Evolutionary conservation across 495 filamentous ascomycete species (phyloP).

Genomic region (Aspergillus homomorphus): DNA sequence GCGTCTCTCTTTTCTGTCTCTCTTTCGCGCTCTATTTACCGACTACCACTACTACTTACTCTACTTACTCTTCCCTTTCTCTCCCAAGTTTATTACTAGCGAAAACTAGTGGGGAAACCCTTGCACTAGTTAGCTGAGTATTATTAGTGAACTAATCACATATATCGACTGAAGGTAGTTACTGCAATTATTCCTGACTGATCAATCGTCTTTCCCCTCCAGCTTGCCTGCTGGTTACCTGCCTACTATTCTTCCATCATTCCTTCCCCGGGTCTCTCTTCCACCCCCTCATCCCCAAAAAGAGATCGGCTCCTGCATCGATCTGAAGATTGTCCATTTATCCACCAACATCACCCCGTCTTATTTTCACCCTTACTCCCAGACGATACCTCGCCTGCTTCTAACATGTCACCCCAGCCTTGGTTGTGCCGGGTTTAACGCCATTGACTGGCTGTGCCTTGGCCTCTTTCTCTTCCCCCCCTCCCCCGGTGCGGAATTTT

Average conservation of each 20-base stretch:
- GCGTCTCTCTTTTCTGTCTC: too few relatives aligned
- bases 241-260: not conserved
- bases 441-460: constrained; percentile 4
- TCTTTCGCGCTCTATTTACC: not conserved
- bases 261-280: not conserved
- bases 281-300: not conserved
- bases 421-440: not conserved
- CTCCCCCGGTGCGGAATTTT: constrained; percentile 3
- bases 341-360: not conserved
- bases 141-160: not conserved
- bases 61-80: not conserved
- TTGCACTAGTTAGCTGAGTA: not conserved
- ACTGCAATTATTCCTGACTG: too few relatives aligned
- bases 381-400: not conserved
- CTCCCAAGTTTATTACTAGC: not conserved
- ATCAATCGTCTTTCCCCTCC: not conserved
- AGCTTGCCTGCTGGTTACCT: not conserved
- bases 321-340: constrained; percentile 1
- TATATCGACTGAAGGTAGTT: not conserved
- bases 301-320: constrained; percentile 7
- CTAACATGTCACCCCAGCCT: not conserved
- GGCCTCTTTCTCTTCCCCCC: not conserved
- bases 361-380: not conserved
- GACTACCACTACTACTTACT: too few relatives aligned
- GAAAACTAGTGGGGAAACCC: not conserved